Percentiles rank a stretch among this genome's conserved stretches.
These are phyloP conservation scores for Polychytrium aggregatum DNA, from an alignment of 192 early-diverging fungal genomes.

Conservation along the genomic window DNA sequence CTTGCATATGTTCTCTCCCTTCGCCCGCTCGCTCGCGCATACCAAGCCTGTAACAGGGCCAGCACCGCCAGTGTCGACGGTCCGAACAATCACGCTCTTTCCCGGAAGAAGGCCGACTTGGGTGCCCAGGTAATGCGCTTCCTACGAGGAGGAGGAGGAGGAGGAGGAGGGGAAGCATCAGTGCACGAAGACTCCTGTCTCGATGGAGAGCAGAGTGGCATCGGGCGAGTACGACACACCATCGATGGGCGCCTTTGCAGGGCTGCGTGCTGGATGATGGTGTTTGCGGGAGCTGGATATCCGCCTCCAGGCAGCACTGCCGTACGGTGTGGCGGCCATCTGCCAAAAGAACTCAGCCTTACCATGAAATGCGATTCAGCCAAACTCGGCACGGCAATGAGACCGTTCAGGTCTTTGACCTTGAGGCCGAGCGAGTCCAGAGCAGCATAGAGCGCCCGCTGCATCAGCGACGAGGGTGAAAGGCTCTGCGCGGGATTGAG, in stretches of 20 bases:
- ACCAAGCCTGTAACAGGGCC: slow-evolving; percentile 25
- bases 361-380: slow-evolving; percentile 32
- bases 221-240: too few relatives aligned
- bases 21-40: too few relatives aligned
- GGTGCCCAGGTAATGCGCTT: slow-evolving; percentile 19
- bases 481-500: slow-evolving; percentile 10
- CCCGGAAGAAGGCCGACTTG: slow-evolving; percentile 27
- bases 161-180: too few relatives aligned
- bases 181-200: too few relatives aligned
- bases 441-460: slow-evolving; percentile 18
- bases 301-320: too few relatives aligned
- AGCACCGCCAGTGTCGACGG: slow-evolving; percentile 30
- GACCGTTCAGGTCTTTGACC: slow-evolving; percentile 25
- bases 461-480: slow-evolving; percentile 21
- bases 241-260: too few relatives aligned
- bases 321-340: too few relatives aligned
- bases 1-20: too few relatives aligned
- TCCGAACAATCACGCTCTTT: slow-evolving; percentile 16
- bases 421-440: slow-evolving; percentile 12
- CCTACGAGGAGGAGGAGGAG: background rate
- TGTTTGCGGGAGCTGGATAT: too few relatives aligned
- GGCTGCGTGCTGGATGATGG: too few relatives aligned
- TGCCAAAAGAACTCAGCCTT: background rate
- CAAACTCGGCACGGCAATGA: slow-evolving; percentile 30
- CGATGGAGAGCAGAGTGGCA: too few relatives aligned